Conservation (phyloP, 331 rosid species). For the Quercus phellos region DNA sequence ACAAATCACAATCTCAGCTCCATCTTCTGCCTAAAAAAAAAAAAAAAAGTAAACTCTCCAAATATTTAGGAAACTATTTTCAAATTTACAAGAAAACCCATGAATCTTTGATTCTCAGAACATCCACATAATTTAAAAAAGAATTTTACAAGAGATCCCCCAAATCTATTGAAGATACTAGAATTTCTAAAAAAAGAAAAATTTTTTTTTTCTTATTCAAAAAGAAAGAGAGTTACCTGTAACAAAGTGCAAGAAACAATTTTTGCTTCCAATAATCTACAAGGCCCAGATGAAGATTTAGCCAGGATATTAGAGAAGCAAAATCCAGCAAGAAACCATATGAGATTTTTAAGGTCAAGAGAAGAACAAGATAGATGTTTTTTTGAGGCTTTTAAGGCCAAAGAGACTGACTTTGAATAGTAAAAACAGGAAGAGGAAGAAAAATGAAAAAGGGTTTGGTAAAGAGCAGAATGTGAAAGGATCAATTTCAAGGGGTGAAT, state of each 20-base stretch:
- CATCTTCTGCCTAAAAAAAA: neutral
- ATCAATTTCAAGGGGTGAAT: slow-evolving; percentile 5
- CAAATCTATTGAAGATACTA: neutral
- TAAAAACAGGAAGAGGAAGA: neutral
- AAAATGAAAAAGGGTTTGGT: neutral
- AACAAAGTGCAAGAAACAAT: neutral
- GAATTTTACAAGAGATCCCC: neutral
- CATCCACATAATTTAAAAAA: neutral
- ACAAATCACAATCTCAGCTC: neutral
- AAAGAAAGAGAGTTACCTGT: neutral
- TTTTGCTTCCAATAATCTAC: neutral
- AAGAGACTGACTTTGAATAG: neutral
- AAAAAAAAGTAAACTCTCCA: neutral
- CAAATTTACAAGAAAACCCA: neutral
- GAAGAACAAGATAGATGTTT: neutral
- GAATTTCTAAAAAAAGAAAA: neutral
- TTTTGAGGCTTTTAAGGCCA: neutral
- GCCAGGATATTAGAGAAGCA: neutral
- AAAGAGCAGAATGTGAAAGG: neutral
- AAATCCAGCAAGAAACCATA: slow-evolving; percentile 19
- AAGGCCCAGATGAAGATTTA: neutral
- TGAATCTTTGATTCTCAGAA: neutral
- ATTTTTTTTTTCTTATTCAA: too few relatives aligned
- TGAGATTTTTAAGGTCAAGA: neutral
- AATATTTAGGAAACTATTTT: neutral